Evolutionary conservation across 2,329 filamentous ascomycete species (phyloP).

Genomic region (Myriosclerotinia scirpicola): DNA sequence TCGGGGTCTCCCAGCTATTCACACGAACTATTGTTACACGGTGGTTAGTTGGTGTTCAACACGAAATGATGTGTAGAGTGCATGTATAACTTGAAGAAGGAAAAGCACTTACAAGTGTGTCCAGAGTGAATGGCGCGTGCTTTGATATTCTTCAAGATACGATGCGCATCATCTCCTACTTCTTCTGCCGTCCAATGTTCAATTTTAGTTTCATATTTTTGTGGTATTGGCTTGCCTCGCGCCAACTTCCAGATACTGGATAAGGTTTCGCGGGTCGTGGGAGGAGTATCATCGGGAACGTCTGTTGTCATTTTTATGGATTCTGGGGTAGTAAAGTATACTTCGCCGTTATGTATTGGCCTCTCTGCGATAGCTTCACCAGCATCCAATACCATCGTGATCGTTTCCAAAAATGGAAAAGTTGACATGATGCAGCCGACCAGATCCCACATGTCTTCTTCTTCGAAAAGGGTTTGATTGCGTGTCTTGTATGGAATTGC

Average conservation of each 20-base stretch:
- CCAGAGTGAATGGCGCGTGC: background rate
- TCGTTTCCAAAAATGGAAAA: background rate
- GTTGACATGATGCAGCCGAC: background rate
- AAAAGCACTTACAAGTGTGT: background rate
- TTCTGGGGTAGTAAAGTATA: background rate
- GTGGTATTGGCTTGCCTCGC: background rate
- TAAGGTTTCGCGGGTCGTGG: background rate
- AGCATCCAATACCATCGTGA: background rate
- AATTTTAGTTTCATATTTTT: background rate
- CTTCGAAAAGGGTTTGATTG: background rate
- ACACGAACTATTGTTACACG: background rate
- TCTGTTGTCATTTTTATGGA: background rate
- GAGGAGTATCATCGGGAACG: background rate
- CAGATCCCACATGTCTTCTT: background rate
- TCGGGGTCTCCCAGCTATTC: background rate
- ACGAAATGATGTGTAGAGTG: background rate
- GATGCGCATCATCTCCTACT: background rate
- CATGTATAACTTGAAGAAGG: background rate
- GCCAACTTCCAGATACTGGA: background rate
- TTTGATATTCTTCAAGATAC: background rate
- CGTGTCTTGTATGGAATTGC: conserved; percentile 5
- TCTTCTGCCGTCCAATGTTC: background rate
- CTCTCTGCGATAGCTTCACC: background rate
- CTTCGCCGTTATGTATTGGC: conserved; percentile 3
- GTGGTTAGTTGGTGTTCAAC: background rate